A percentile compares a stretch with the other conserved stretches of the same genome.
Conservation (phyloP, 1,139 yeast genomes). For the Groenewaldozyma auringiensis region DNA sequence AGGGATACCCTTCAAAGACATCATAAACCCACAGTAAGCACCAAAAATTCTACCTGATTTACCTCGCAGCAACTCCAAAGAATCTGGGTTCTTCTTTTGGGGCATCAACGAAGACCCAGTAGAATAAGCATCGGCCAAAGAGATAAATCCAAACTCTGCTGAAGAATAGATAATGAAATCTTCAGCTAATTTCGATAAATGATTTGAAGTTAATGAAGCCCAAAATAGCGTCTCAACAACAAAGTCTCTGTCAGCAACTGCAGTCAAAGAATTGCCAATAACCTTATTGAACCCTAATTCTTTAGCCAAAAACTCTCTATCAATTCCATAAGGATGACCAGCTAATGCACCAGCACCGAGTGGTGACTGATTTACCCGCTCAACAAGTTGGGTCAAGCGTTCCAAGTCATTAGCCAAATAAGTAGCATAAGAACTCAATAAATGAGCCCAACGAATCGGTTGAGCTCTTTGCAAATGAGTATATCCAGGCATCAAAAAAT, state of each 20-base stretch:
- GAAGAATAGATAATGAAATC: conserved; percentile 93
- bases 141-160: conserved; percentile 91
- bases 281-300: conserved; percentile 74
- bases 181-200: conserved; percentile 86
- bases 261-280: conserved; percentile 90
- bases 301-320: conserved; percentile 77
- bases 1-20: conserved; percentile 93
- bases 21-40: conserved; percentile 86
- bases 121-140: conserved; percentile 94
- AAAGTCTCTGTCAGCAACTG: conserved; percentile 95
- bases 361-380: conserved; percentile 81
- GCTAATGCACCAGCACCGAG: conserved; percentile 97
- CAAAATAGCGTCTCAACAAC: conserved; percentile 96
- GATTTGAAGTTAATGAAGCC: conserved; percentile 94
- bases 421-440: conserved; percentile 92
- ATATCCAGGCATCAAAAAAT: conserved; percentile 95
- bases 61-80: conserved; percentile 89
- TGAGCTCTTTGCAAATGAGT: conserved; percentile 98
- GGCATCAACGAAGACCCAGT: conserved; percentile 99
- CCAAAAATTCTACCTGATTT: conserved; percentile 97
- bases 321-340: conserved; percentile 98
- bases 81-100: conserved; percentile 96
- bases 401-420: conserved; percentile 85
- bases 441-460: conserved; percentile 98
- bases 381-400: conserved; percentile 71